Conservation (phyloP, 306 rosid species). For the Dalbergia cultrata region DNA sequence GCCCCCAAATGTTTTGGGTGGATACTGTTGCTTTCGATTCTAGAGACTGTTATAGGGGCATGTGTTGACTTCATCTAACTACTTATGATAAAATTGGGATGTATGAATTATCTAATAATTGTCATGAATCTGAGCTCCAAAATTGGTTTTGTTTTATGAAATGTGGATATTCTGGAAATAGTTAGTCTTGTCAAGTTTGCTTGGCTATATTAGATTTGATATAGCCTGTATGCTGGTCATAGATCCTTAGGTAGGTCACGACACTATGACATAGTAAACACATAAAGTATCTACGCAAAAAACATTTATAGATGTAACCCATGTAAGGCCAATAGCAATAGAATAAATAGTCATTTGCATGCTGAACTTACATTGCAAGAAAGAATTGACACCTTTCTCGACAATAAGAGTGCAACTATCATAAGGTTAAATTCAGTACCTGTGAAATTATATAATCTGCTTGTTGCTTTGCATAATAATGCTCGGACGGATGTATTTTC, state of each 20-base stretch:
- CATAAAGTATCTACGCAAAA: conserved; percentile 16
- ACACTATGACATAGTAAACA: conserved; percentile 9
- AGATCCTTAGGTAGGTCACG: not conserved
- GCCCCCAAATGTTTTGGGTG: not conserved
- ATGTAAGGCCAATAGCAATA: conserved; percentile 30
- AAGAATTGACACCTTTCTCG: conserved; percentile 13
- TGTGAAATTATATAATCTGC: conserved; percentile 90
- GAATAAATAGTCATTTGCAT: conserved; percentile 17
- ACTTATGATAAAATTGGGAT: not conserved
- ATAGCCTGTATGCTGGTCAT: no score
- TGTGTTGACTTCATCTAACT: not conserved
- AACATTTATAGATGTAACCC: conserved; percentile 21
- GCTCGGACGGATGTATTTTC: conserved; percentile 97
- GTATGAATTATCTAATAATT: not conserved
- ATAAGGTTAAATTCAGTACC: conserved; percentile 56
- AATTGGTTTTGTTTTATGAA: not conserved
- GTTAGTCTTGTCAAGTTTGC: not conserved
- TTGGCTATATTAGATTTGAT: no score
- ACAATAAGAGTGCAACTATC: conserved; percentile 6
- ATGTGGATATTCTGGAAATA: not conserved
- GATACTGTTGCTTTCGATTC: not conserved
- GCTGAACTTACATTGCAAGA: conserved; percentile 36
- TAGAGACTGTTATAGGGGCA: not conserved
- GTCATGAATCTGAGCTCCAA: not conserved
- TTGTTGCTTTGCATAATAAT: conserved; percentile 93